Base-by-base conservation (phyloP, 345 rosid genomes). In the Erucastrum elatum region DNA sequence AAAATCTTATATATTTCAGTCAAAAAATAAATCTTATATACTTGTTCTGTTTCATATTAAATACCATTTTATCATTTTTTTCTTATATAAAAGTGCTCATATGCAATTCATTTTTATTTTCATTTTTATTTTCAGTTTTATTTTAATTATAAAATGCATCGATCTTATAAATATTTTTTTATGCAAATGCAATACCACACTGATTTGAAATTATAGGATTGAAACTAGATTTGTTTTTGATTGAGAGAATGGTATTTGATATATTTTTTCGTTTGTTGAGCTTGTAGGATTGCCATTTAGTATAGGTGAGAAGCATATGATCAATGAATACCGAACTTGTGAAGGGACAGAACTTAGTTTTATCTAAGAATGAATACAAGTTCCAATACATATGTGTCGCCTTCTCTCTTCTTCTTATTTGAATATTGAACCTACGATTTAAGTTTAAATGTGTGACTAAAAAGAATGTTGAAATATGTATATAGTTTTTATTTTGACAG, bases 301-400 rank as follows among this genome's bases (percentile, higher is more conserved):
- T 61, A 29, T 29, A 27, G 65, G 37, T 29, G 44, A 62, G n/a
- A 63, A 51, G 8, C 49, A 49, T 64, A 13, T 41, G 56, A 66
- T 66, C 31, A 66, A 21, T 21, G 29, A 9, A 65, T 65, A 65
- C 35, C 70, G 39, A 15, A 13, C 9, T 34, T 34, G 44, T 63
- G 25, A 63, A 70, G 9, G 10, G 16, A 51, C 8, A 6, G 16
- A 15, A 15, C 17, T 66, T 44, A 34, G 8, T 34, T 44, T 58
- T 13, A 55, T 41, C 8, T 41, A 34, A 51, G 66, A 31, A 37
- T 56, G 5, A 60, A 49, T 58, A 58, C 77, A 79, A 73, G 70
- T 73, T 67, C 70, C 82, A 61, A 67, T 73, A 66, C 68, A 66
- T 49, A 30, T 59, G 55, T 39, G 35, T 67, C 35, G 15, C 56